A percentile compares a stretch with the other conserved stretches of the same genome.
These are phyloP conservation scores for Zymoseptoria crescenta DNA, from an alignment of 2,329 filamentous ascomycete genomes.

Conservation along the genomic window DNA sequence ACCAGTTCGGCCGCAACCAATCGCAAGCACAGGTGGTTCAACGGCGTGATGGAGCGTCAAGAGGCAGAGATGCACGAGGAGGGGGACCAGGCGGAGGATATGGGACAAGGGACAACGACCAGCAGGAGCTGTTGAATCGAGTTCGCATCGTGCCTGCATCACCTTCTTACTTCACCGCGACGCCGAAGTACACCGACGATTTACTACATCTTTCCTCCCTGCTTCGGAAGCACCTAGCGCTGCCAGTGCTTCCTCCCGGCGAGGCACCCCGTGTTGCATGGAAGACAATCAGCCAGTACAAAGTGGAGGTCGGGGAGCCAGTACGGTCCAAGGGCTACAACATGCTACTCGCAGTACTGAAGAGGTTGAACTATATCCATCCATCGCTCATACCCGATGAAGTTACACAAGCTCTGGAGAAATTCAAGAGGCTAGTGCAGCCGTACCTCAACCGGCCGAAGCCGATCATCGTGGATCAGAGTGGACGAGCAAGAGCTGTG, in stretches of 20 bases:
- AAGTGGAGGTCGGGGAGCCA: constrained; percentile 59
- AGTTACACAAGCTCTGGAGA: constrained; percentile 55
- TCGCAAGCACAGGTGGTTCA: constrained; percentile 14
- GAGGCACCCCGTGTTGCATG: constrained; percentile 70
- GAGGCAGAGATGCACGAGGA: neutral
- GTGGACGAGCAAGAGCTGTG: constrained; percentile 69
- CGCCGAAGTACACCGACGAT: constrained; percentile 78
- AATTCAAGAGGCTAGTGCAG: constrained; percentile 69
- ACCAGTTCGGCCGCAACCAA: constrained; percentile 18
- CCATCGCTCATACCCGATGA: constrained; percentile 65
- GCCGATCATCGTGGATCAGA: constrained; percentile 61
- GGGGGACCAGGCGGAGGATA: constrained; percentile 7
- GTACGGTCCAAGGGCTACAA: constrained; percentile 72
- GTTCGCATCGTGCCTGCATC: constrained; percentile 73
- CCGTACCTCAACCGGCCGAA: constrained; percentile 57
- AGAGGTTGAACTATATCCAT: constrained; percentile 77
- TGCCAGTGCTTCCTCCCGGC: constrained; percentile 60
- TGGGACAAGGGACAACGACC: constrained; percentile 4
- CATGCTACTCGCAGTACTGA: constrained; percentile 65
- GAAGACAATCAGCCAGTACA: constrained; percentile 72
- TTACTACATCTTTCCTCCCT: constrained; percentile 66
- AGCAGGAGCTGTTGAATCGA: constrained; percentile 23
- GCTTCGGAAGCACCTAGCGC: constrained; percentile 60
- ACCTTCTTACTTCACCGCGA: constrained; percentile 89
- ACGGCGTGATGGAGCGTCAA: constrained; percentile 1